Base-by-base conservation (phyloP, 768 basidiomycete genomes). In the Rhizopogon vesiculosus region DNA sequence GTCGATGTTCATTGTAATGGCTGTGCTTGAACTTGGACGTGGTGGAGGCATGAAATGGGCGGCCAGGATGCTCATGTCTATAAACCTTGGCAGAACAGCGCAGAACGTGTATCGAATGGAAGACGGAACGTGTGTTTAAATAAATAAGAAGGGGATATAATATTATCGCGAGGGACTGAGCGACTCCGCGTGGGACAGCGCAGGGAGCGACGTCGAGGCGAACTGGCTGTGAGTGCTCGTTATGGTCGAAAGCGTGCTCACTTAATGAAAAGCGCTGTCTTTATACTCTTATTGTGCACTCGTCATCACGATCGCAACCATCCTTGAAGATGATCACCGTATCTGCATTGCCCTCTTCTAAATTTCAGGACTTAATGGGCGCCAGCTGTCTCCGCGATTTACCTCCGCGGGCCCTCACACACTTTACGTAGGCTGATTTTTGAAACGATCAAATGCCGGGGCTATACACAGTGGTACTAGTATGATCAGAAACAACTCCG, bases 1-100 rank as follows among this genome's bases (percentile, higher is more conserved):
- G 25, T 71, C 63, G 16, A 65, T 58, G 15, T 66, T 48, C 28
- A 59, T 55, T 19, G 67, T 49, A 12, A 68, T 62, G 39, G 51
- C 53, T 16, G 51, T 16, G 28, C 64, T 46, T 31, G 31, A 7
- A 7, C 31, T 8, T 16, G 61, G 58, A 22, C 61, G 52, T 22
- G 65, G 62, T 56, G 65, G 66, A 39, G 63, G 56, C 39, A 66
- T 57, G 18, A 66, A 67, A 28, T 64, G 52, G 19, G 49, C 48
- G 31, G 56, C 42, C 43, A 66, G 45, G 39, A 58, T 55, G 28
- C 51, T 57, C 61, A 59, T 59, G 12, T 9, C 38, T 31, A 53
- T 49, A 53, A 33, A 33, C 3, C 13, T 16, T 22, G 13, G 25
- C 25, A 5, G 25, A 5, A 25, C 25, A 25, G 13, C 46, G 31